phyloP scores from a whole-genome alignment of 257 asterid genomes.

The Solanum chaucha region DNA sequence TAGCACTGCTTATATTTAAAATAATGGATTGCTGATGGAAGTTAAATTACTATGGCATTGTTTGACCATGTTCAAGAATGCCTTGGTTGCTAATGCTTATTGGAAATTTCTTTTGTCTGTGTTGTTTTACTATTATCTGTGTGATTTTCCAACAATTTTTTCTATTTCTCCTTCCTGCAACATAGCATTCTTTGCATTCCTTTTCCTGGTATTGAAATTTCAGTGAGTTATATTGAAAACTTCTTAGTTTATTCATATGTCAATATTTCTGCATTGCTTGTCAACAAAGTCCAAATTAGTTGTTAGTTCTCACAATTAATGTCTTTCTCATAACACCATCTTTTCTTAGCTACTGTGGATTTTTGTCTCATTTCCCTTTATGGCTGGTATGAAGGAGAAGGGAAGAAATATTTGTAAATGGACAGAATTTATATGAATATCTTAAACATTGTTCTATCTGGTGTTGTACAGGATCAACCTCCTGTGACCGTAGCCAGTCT shows the following conservation, averaged over 20 bases:
- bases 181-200: background rate
- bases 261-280: background rate
- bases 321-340: background rate
- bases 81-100: background rate
- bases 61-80: background rate
- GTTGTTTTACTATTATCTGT: background rate
- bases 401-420: background rate
- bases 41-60: background rate
- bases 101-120: background rate
- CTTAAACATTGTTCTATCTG: constrained; percentile 4
- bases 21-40: background rate
- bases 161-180: background rate
- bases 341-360: background rate
- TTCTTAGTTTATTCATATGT: background rate
- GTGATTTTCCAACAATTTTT: background rate
- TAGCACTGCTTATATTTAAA: background rate
- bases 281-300: background rate
- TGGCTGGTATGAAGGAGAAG: background rate
- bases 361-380: background rate
- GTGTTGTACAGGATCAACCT: constrained; percentile 25
- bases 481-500: constrained; percentile 40
- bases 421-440: background rate
- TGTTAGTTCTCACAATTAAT: background rate
- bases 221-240: background rate
- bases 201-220: background rate